A percentile compares a stretch with the other conserved stretches of the same genome.
These are phyloP conservation scores for Cytidiella melzeri DNA, from an alignment of 768 basidiomycete species.

Conservation along the genomic window DNA sequence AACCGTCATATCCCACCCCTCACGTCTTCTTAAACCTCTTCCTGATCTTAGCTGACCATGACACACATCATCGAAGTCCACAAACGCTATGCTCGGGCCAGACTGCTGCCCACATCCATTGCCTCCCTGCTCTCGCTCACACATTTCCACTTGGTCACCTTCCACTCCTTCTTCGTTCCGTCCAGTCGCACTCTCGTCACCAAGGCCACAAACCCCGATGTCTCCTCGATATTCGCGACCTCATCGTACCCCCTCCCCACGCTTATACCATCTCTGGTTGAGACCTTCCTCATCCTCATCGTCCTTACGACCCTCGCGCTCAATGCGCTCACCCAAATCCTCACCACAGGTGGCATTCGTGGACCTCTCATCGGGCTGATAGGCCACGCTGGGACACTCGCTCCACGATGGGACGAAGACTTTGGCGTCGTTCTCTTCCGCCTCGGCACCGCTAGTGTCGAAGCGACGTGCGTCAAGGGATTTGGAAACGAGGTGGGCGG, in stretches of 20 bases:
- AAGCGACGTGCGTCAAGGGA: slow-evolving; percentile 66
- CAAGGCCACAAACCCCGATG: not conserved
- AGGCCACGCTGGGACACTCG: slow-evolving; percentile 35
- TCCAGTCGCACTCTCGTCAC: too few relatives aligned
- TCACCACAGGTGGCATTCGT: slow-evolving; percentile 53
- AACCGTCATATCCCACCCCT: too few relatives aligned
- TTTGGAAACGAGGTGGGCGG: slow-evolving; percentile 69
- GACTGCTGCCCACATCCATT: slow-evolving; percentile 64
- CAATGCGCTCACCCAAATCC: slow-evolving; percentile 59
- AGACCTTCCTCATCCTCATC: slow-evolving; percentile 51
- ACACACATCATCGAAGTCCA: slow-evolving; percentile 63
- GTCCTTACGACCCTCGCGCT: slow-evolving; percentile 55
- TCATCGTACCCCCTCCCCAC: slow-evolving; percentile 63
- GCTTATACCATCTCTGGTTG: slow-evolving; percentile 68
- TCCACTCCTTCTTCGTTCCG: slow-evolving; percentile 25
- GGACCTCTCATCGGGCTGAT: slow-evolving; percentile 41
- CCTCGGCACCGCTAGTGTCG: slow-evolving; percentile 68
- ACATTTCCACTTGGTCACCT: slow-evolving; percentile 64
- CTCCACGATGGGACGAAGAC: slow-evolving; percentile 62
- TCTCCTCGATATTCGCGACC: slow-evolving; percentile 6
- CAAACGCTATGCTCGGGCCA: slow-evolving; percentile 55
- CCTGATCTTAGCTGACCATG: slow-evolving; percentile 54
- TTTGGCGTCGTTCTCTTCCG: slow-evolving; percentile 67
- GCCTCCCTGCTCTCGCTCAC: slow-evolving; percentile 51
- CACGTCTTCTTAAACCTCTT: too few relatives aligned